Evolutionary conservation across 2,329 filamentous ascomycete species (phyloP), one percentile per base, ranked within the genome.

Genomic region (Myriosclerotinia duriaeana): DNA sequence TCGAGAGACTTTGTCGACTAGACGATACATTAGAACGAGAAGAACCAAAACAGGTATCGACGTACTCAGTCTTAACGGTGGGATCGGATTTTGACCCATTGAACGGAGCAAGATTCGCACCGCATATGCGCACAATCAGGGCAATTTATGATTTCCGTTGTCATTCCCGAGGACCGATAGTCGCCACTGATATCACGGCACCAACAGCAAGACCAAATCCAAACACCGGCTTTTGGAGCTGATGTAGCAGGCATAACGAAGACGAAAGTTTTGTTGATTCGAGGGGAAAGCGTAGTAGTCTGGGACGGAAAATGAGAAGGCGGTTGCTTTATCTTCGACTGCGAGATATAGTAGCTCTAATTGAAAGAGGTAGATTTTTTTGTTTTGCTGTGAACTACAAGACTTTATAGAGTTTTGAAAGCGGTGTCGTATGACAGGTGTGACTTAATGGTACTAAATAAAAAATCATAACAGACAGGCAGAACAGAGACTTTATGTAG

Each of bases 111-210:
- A 2, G 1, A 1, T 12, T 5, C 0, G n/a, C 64, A 65, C 48
- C 64, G 34, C 22, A 0, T 0, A 36, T 65, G 54, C 12, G 3
- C 0, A 60, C 54, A 65, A 6, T 9, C 26, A 0, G 64, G 54
- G 22, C 64, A 65, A 34, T 5, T 17, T 7, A 22, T 30, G 2
- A 65, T 65, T 9, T 53, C 0, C 36, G 64, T 65, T 6, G 64
- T 65, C 64, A 65, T 65, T 11, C 64, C 64, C 4, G 54, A 22
- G 15, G 64, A 65, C 5, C 17, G 15, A 20, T 65, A 60, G 6
- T 53, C 8, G 8, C 54, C 54, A 22, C 12, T 6, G 26, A 8
- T 9, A 34, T 60, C 54, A 42, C 54, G 46, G 26, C 64, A 65
- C 54, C 4, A 40, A 36, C 44, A 60, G 12, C 64, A 65, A 52